Evolutionary conservation across 768 basidiomycete genomes (phyloP).

Genomic region (Megacollybia marginata): DNA sequence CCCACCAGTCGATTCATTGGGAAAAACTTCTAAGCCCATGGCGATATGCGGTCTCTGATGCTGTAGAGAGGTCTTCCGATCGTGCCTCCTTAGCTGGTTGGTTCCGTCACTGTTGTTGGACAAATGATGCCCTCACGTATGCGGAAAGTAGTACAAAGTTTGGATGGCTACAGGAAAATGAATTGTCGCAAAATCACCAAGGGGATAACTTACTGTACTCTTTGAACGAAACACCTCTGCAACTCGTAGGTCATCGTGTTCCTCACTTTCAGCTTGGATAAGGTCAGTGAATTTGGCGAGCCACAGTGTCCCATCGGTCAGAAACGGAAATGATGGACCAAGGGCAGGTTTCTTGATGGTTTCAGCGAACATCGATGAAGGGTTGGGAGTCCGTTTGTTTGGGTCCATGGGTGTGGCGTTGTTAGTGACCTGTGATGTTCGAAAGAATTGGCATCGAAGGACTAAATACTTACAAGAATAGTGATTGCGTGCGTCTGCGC

Average conservation of each 20-base stretch:
- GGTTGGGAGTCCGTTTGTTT: slow-evolving; percentile 22
- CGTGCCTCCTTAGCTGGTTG: too few species aligned
- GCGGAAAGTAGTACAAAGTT: too few species aligned
- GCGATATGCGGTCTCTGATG: too few species aligned
- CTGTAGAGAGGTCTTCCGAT: too few species aligned
- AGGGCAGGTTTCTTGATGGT: slow-evolving; percentile 58
- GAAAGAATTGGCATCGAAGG: slow-evolving; percentile 1
- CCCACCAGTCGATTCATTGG: too few species aligned
- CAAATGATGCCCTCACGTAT: too few species aligned
- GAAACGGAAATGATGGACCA: slow-evolving; percentile 66
- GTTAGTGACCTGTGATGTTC: slow-evolving; percentile 48
- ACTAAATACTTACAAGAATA: slow-evolving; percentile 41
- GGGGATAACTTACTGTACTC: slow-evolving; percentile 23
- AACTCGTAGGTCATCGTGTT: slow-evolving; percentile 18
- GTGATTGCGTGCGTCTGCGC: slow-evolving; percentile 37
- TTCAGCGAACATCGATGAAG: slow-evolving; percentile 24
- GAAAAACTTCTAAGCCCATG: too few species aligned
- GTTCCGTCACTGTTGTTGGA: too few species aligned
- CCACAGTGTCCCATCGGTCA: slow-evolving; percentile 75
- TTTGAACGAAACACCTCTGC: slow-evolving; percentile 39
- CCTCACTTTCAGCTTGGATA: slow-evolving; percentile 8
- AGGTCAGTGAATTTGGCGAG: slow-evolving; percentile 27
- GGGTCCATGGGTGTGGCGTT: slow-evolving; percentile 30
- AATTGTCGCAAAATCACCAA: too few species aligned
- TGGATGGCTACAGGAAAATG: too few species aligned